Base-by-base conservation (phyloP, 2,329 filamentous ascomycete genomes). In the Talaromyces sp. region DNA sequence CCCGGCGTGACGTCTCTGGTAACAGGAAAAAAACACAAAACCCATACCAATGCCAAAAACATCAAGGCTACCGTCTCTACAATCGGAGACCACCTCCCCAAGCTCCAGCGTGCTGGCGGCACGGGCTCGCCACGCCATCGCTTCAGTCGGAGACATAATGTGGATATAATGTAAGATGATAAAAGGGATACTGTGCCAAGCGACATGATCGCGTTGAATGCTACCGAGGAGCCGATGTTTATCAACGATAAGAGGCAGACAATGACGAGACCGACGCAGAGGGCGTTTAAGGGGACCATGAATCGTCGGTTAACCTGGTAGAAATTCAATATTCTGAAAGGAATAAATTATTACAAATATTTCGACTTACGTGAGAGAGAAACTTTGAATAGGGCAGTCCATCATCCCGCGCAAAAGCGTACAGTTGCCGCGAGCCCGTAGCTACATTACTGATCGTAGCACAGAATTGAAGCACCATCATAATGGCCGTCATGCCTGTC, bases 351-450 rank as follows among this genome's bases (percentile, higher is more conserved):
- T n/a, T n/a, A n/a, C n/a, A n/a, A n/a, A n/a, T n/a, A n/a, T n/a
- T n/a, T n/a, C n/a, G n/a, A n/a, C 73, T 63, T 69, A 79, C 76
- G 63, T 75, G 69, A 58, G 70, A 69, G 44, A 78, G 73, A 59
- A 74, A 75, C 1, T 65, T 60, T 19, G 73, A 76, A 62, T 74
- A 77, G 6, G 76, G 76, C 4, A 79, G 58, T 6, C 77, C 77
- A 49, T 70, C 65, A 61, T 79, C 77, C 39, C 77, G 72, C 7
- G 77, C 75, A 67, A 85, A 85, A 0, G 84, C 81, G 80, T 81
- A 86, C 13, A 83, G 78, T 62, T 84, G 79, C 11, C 84, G 78
- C 0, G 84, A 85, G 0, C 84, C 83, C 0, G 85, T 82, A 1
- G 82, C 83, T 0, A 87, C 78, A 62, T 83, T 81, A 1, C 80